Evolutionary conservation across 202 grass and related monocot species (phyloP).

Genomic region (Carex sylvatica): DNA sequence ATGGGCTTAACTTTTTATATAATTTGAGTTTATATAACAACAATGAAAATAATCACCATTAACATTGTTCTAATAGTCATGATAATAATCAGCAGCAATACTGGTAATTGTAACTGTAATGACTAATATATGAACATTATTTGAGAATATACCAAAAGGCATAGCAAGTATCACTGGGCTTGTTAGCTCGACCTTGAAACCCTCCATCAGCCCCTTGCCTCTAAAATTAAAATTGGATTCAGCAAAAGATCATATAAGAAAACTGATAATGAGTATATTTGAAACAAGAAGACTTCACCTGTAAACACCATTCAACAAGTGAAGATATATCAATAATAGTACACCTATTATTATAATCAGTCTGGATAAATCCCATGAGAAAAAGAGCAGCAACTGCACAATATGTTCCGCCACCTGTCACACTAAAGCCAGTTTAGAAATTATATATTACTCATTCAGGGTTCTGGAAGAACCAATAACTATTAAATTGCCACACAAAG

Average conservation of each 20-base stretch:
- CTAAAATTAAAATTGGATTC: constrained; percentile 28
- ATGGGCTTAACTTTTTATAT: not conserved
- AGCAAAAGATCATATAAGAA: constrained; percentile 16
- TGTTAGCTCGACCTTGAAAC: constrained; percentile 88
- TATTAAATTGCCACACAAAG: constrained; percentile 3
- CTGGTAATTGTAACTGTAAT: not conserved
- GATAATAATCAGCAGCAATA: not conserved
- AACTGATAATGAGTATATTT: not conserved
- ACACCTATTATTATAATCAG: constrained; percentile 44
- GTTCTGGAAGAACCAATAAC: not conserved
- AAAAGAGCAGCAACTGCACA: constrained; percentile 79
- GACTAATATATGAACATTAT: not conserved
- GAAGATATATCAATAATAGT: constrained; percentile 40
- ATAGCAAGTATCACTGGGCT: constrained; percentile 81
- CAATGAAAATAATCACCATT: constrained; percentile 13
- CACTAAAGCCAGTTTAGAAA: constrained; percentile 47
- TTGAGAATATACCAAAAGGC: constrained; percentile 70
- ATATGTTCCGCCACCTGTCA: constrained; percentile 92
- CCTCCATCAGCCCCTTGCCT: constrained; percentile 68
- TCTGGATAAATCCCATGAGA: constrained; percentile 76
- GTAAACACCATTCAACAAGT: constrained; percentile 81
- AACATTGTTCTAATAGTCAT: not conserved
- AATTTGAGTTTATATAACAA: not conserved
- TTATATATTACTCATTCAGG: constrained; percentile 12
- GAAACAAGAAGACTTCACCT: constrained; percentile 38